Base-by-base conservation (phyloP, 202 grass and related monocot genomes). In the Dendrocalamus latiflorus region DNA sequence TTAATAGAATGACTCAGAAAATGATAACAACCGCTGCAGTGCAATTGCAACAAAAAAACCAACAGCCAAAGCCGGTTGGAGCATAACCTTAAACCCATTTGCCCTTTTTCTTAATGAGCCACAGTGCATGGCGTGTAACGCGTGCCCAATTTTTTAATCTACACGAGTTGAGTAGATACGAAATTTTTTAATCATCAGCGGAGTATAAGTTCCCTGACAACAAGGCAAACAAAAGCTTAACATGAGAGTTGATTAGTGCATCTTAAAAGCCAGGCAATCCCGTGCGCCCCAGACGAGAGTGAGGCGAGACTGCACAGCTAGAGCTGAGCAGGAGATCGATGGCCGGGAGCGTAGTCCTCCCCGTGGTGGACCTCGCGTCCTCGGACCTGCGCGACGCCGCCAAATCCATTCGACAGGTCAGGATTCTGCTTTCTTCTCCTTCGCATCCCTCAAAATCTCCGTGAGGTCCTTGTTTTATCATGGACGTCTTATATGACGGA, bases 321-420 rank as follows among this genome's bases (percentile, higher is more conserved):
- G 51, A 54, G 51, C 2, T n/a, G 20, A 21, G 20, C 20, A 21
- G 53, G 8, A 55, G 20, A 41, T 54, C 50, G 75, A 90, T 87
- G 81, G 64, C 68, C 9, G 38, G 20, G 17, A 70, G 36, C 18
- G 44, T 86, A n/a, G 24, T 18, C 17, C 82, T 92, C 38, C 90
- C 87, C 16, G 59, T 92, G 47, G 86, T 94, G 58, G 93, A 92
- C 74, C 78, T 92, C 33, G 70, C 89, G 24, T 88, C 82, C 59
- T 7, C 79, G 2, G 93, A 94, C 41, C 82, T 63, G 9, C 54
- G 24, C 36, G 65, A 82, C 75, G 28, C 85, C 45, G 87, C 85
- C 22, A n/a, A 77, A 76, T 59, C 81, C 39, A 58, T 92, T 20
- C 87, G 89, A 1, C 65, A 90, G 87, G 93, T 92, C 11, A 12